Base-by-base conservation (phyloP, 768 basidiomycete genomes). In the Butyriboletus loyo region DNA sequence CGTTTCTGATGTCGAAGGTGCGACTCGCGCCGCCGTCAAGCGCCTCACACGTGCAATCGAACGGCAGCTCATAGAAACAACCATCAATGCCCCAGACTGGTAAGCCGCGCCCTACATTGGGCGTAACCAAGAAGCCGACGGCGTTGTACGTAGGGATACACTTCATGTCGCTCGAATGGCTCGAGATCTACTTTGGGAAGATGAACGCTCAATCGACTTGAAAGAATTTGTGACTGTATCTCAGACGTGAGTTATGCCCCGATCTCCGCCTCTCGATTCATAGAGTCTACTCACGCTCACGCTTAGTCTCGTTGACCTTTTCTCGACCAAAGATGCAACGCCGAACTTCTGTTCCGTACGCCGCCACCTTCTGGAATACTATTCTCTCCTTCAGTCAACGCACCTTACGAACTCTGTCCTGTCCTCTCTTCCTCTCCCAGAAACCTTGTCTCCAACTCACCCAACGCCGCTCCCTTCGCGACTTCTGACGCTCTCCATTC, bases 61-160 rank as follows among this genome's bases (percentile, higher is more conserved):
- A 69, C 66, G 67, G 11, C 83, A 84, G 63, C 73, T 99, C 55
- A 67, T 85, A 22, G 81, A 83, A 68, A 73, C 86, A 34, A 97
- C 90, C 7, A 81, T 98, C 53, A 98, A 99, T 65, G 90, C 93
- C 13, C 86, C 90, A 30, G 92, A 98, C 69, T 99, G 97, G 95
- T 93, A 77, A 51, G 79, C 77, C 36, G 32, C 41, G 2, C 36
- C 34, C 49, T 55, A n/a, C 47, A n/a, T 54, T 49, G 53, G 19
- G 54, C 34, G 37, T 32, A 22, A 57, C 46, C 17, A 46, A 24
- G 60, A 60, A 52, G 45, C 52, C 36, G 38, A 71, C 57, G 49
- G 53, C 56, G 36, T 58, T 51, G 50, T 62, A 55, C 44, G 21
- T 57, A 97, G 92, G 94, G 89, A 96, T 55, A 90, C 92, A 0